phyloP scores from a whole-genome alignment of 176 grass and related monocot genomes.

The Cymbopogon citratus region DNA sequence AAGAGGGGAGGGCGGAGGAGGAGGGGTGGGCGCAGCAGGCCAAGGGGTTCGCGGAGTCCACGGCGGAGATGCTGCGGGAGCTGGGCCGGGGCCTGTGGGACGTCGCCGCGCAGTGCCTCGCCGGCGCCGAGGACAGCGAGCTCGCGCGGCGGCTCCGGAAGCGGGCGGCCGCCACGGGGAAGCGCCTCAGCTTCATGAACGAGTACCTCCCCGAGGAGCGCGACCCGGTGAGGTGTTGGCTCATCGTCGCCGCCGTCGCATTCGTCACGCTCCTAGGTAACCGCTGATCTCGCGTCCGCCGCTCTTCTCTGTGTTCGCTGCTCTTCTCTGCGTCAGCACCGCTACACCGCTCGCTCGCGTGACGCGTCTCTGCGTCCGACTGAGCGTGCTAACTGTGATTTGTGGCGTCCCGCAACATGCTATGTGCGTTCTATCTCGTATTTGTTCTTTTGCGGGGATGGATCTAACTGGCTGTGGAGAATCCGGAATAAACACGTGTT shows the following conservation, averaged over 20 bases:
- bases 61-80: conserved; percentile 80
- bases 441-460: conserved; percentile 20
- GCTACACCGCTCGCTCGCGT: neutral
- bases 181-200: conserved; percentile 85
- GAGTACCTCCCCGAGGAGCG: conserved; percentile 97
- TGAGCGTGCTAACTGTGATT: neutral
- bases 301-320: neutral
- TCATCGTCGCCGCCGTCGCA: conserved; percentile 68
- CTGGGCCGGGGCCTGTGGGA: conserved; percentile 80
- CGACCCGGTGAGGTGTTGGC: conserved; percentile 77
- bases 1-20: conserved; percentile 25
- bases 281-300: conserved; percentile 2
- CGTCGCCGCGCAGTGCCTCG: conserved; percentile 67
- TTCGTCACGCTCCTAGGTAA: conserved; percentile 74
- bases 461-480: conserved; percentile 25
- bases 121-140: conserved; percentile 65
- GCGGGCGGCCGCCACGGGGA: conserved; percentile 32
- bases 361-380: neutral
- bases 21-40: conserved; percentile 81
- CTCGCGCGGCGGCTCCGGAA: conserved; percentile 59
- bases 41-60: conserved; percentile 67
- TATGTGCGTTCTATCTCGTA: neutral
- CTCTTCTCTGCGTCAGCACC: neutral
- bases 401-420: neutral
- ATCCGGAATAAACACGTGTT: neutral